Evolutionary conservation across 306 rosid genomes (phyloP).

Genomic region (Rubus idaeus): DNA sequence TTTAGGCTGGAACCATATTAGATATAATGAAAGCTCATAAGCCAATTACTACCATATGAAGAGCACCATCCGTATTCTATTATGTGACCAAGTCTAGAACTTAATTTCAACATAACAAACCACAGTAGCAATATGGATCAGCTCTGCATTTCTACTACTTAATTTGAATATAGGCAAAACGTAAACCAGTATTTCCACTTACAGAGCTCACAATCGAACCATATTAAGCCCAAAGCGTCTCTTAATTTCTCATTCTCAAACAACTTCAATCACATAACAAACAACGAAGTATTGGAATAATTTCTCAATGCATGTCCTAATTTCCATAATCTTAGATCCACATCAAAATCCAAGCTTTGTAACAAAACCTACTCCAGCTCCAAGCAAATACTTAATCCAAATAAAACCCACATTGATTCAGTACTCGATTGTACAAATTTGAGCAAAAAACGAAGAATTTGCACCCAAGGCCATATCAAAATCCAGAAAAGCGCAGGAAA

Average conservation of each 20-base stretch:
- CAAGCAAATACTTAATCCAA: conserved; percentile 18
- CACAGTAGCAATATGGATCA: background rate
- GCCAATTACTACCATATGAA: background rate
- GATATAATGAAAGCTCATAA: background rate
- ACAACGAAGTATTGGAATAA: too few species aligned
- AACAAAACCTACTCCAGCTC: conserved; percentile 12
- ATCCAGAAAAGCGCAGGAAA: conserved; percentile 14
- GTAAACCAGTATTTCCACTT: background rate
- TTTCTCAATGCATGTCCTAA: background rate
- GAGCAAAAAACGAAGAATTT: conserved; percentile 6
- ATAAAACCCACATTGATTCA: conserved; percentile 31
- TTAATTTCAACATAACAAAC: background rate
- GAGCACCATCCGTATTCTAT: background rate
- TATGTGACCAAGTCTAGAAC: background rate
- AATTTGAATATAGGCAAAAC: background rate
- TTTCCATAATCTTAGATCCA: conserved; percentile 32
- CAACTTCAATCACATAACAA: too few species aligned
- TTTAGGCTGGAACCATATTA: background rate
- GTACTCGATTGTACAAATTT: conserved; percentile 33
- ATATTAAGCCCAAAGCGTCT: background rate
- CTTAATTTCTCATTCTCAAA: background rate
- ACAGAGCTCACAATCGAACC: background rate
- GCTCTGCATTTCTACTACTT: conserved; percentile 1
- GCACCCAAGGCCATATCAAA: conserved; percentile 23
- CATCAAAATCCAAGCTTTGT: conserved; percentile 8